A percentile compares a stretch with the other conserved stretches of the same genome.
These are phyloP conservation scores for Coemansia sp. DNA, from an alignment of 192 early-diverging fungal genomes.

Conservation along the genomic window DNA sequence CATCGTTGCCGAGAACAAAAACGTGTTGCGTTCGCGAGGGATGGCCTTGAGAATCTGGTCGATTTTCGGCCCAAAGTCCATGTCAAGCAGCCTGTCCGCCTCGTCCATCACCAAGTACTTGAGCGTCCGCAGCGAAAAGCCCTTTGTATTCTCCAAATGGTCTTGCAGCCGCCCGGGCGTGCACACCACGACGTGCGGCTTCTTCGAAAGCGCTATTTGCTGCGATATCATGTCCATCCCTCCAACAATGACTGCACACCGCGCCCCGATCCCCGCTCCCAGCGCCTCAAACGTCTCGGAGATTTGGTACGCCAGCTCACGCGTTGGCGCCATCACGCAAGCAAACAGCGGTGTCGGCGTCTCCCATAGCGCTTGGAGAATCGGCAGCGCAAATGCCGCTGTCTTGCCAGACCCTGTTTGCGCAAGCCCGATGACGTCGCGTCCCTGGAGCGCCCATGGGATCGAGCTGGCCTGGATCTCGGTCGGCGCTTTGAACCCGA, in stretches of 20 bases:
- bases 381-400: constrained; percentile 81
- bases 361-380: constrained; percentile 83
- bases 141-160: constrained; percentile 98
- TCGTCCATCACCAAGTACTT: constrained; percentile 96
- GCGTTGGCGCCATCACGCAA: constrained; percentile 94
- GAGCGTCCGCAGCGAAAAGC: constrained; percentile 85
- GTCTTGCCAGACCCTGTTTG: constrained; percentile 95
- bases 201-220: constrained; percentile 89
- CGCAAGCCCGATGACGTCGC: constrained; percentile 96
- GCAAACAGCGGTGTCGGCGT: constrained; percentile 89
- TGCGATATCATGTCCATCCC: constrained; percentile 98
- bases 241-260: constrained; percentile 88
- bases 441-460: constrained; percentile 85
- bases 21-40: constrained; percentile 88
- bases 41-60: constrained; percentile 91
- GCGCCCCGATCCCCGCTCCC: constrained; percentile 87
- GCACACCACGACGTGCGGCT: constrained; percentile 92
- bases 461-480: constrained; percentile 91
- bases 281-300: constrained; percentile 88
- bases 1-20: constrained; percentile 97
- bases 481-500: constrained; percentile 85
- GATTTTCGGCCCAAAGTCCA: constrained; percentile 97
- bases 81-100: constrained; percentile 87
- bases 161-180: constrained; percentile 95
- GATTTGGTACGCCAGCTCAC: constrained; percentile 96